Evolutionary conservation across 345 rosid species (phyloP).

Genomic region (Limnanthes douglasii): DNA sequence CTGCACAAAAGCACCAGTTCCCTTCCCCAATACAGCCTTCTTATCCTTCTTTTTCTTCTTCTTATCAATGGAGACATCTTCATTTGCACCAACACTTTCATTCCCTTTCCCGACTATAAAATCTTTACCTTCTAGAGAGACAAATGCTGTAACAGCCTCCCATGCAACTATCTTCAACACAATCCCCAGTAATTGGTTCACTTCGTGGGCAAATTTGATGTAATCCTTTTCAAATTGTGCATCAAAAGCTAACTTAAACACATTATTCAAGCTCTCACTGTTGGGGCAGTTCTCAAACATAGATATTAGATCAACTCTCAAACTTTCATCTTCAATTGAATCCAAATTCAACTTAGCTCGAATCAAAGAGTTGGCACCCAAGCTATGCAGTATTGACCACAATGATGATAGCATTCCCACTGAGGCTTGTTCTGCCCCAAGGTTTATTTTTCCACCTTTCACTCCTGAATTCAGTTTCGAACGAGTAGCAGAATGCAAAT

Average conservation of each 20-base stretch:
- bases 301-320: conserved; percentile 15
- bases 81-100: conserved; percentile 23
- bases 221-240: conserved; percentile 25
- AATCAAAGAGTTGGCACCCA: conserved; percentile 38
- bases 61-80: conserved; percentile 23
- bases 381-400: conserved; percentile 19
- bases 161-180: conserved; percentile 65
- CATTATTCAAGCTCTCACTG: conserved; percentile 12
- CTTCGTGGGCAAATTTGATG: conserved; percentile 30
- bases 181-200: conserved; percentile 22
- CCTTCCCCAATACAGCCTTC: conserved; percentile 59
- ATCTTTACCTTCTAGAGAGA: conserved; percentile 48
- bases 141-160: conserved; percentile 55
- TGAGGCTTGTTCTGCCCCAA: conserved; percentile 12
- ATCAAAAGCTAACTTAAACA: conserved; percentile 16
- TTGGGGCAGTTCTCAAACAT: conserved; percentile 13
- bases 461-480: conserved; percentile 36
- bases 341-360: conserved; percentile 31
- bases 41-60: conserved; percentile 44
- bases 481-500: conserved; percentile 35
- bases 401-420: conserved; percentile 22
- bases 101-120: conserved; percentile 16
- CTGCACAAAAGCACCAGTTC: conserved; percentile 46
- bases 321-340: conserved; percentile 17
- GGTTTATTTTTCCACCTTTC: conserved; percentile 12